Base-by-base conservation (phyloP, 2,329 filamentous ascomycete species). In the Arthroderma sp. region DNA sequence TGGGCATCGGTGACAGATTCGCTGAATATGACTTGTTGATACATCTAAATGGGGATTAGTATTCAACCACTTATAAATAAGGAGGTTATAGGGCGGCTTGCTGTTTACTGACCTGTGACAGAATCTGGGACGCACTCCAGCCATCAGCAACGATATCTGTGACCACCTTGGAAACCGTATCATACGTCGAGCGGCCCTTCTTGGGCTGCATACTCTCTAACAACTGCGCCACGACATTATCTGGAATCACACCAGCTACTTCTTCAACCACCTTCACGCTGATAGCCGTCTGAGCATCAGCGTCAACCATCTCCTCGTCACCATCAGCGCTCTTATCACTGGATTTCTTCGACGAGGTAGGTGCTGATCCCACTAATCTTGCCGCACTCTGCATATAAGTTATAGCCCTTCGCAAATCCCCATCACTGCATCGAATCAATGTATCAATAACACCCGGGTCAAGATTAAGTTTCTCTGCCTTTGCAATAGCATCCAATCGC, bases 351-450 rank as follows among this genome's bases (percentile, higher is more conserved):
- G 63, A 61, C 36, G 61, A 56, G 15, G 15, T 22, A 22, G 15
- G 15, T 40, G 58, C 63, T 3, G 83, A 82, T 1, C 87, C 86
- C 1, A 93, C 86, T 36, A 98, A 66, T 49, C 87, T 72, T 27
- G 89, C 88, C n/a, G 88, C 88, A 60, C 86, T 94, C 66, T 99
- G 91, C 59, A 99, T 61, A 57, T 86, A 96, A 0, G 91, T 98
- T 56, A 98, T 96, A 1, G 91, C 89, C 61, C 94, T 94, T 63
- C 93, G 74, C 65, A 99, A 64, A 72, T 99, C 93, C 36, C 93
- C 91, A 56, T 98, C 91, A 45, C 85, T 86, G 54, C 86, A 93
- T 50, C 77, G 75, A 52, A 98, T 86, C 48, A 98, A 68, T 30
- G 85, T 81, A 53, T 94, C 84, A 11, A 91, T 69, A 0, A 86